phyloP scores from a whole-genome alignment of 2,329 filamentous ascomycete genomes.

The Thielaviopsis musarum region DNA sequence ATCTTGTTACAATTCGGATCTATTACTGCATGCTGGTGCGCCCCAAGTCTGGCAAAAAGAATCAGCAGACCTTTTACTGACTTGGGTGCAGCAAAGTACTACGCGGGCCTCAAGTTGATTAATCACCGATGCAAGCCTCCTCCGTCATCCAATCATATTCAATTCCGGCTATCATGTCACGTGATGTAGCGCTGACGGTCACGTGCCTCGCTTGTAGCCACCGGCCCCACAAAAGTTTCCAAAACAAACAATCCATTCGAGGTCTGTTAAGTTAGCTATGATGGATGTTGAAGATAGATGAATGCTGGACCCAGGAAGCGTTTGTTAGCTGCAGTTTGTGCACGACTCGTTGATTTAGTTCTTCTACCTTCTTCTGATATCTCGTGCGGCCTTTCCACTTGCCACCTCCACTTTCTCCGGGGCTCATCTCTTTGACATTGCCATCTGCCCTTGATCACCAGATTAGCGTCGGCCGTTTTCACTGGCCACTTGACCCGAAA shows the following conservation, averaged over 20 bases:
- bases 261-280: not conserved
- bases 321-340: too few relatives aligned
- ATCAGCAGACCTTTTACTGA: too few relatives aligned
- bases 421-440: not conserved
- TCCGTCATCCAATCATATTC: not conserved
- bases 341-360: not conserved
- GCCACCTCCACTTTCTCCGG: not conserved
- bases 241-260: not conserved
- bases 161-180: not conserved
- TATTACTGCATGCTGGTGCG: too few relatives aligned
- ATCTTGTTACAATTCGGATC: too few relatives aligned
- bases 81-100: not conserved
- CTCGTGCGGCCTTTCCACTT: not conserved
- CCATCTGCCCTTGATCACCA: not conserved
- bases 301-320: too few relatives aligned
- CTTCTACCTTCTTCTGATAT: not conserved
- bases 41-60: too few relatives aligned
- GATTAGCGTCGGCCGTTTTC: not conserved
- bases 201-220: not conserved
- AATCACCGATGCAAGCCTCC: not conserved
- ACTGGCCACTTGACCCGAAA: not conserved
- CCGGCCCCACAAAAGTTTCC: too few relatives aligned
- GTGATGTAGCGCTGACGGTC: not conserved
- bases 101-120: not conserved
- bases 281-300: not conserved